Conservation (phyloP, 306 rosid genomes). For the Sindora glabra region DNA sequence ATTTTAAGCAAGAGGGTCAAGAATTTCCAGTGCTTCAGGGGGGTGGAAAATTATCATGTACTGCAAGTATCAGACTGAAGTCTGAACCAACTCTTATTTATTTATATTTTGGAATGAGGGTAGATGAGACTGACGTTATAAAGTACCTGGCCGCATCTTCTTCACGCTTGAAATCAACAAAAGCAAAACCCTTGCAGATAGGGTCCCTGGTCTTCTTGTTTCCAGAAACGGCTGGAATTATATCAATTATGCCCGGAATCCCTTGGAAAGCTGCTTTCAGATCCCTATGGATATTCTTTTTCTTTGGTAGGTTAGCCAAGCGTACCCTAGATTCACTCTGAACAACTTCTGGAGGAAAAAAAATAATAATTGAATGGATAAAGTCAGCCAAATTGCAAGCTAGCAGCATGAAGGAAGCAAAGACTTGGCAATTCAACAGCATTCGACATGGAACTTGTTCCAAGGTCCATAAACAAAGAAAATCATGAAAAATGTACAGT, state of each 20-base stretch:
- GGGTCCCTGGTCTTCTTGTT: slow-evolving; percentile 96
- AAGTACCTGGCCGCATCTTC: slow-evolving; percentile 66
- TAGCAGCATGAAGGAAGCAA: slow-evolving; percentile 1
- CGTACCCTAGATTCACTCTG: slow-evolving; percentile 44
- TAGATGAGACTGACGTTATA: background rate
- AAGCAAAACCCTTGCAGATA: slow-evolving; percentile 80
- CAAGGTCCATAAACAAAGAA: background rate
- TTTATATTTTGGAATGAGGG: background rate
- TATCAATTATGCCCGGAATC: slow-evolving; percentile 50
- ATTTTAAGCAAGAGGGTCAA: background rate
- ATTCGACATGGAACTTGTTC: background rate
- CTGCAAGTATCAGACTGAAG: slow-evolving; percentile 1
- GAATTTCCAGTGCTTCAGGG: background rate
- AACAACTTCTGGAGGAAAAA: slow-evolving; percentile 44
- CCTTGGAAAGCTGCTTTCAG: slow-evolving; percentile 57
- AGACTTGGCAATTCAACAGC: background rate
- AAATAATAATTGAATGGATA: slow-evolving; percentile 9
- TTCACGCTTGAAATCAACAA: slow-evolving; percentile 62
- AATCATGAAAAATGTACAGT: background rate
- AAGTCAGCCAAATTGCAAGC: slow-evolving; percentile 5
- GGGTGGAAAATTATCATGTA: background rate
- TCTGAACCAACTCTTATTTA: background rate
- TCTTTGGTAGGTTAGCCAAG: slow-evolving; percentile 67
- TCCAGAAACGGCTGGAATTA: slow-evolving; percentile 62
- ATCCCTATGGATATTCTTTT: slow-evolving; percentile 71